These are phyloP conservation scores for Myriosclerotinia scirpicola DNA, from an alignment of 2,329 filamentous ascomycete genomes.

Conservation along the genomic window DNA sequence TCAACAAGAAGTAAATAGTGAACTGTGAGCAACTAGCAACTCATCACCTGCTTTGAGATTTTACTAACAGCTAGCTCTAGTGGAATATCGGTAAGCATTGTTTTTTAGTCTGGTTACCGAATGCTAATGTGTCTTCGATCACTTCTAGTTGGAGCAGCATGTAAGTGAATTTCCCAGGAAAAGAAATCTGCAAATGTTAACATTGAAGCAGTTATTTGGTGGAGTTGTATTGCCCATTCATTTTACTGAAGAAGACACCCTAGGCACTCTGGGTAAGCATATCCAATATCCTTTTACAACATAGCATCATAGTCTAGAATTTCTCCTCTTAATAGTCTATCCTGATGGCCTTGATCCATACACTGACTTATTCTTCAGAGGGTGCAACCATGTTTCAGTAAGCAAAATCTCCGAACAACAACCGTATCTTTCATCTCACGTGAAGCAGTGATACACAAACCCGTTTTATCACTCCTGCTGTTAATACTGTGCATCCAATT, in stretches of 20 bases:
- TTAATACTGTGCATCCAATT: background rate
- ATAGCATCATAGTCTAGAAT: background rate
- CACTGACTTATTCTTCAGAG: background rate
- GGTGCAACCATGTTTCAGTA: background rate
- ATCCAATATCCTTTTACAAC: background rate
- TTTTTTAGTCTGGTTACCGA: background rate
- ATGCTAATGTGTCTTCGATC: background rate
- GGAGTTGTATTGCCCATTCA: background rate
- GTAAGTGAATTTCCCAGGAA: background rate
- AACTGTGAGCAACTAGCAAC: background rate
- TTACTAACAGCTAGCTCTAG: background rate
- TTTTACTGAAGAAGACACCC: background rate
- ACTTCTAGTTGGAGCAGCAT: conserved; percentile 2
- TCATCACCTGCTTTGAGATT: background rate
- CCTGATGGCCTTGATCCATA: background rate
- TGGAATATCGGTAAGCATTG: conserved; percentile 6
- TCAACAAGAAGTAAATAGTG: background rate
- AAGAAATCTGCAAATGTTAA: background rate
- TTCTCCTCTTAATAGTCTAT: background rate
- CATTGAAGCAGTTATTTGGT: background rate
- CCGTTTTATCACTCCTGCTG: background rate
- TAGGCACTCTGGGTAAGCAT: background rate
- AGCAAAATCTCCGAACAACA: background rate
- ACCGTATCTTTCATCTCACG: background rate
- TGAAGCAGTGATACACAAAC: background rate